Percentiles rank a stretch among this genome's conserved stretches.
These are phyloP conservation scores for Euphrasia confusa DNA, from an alignment of 257 asterid species.

Conservation along the genomic window DNA sequence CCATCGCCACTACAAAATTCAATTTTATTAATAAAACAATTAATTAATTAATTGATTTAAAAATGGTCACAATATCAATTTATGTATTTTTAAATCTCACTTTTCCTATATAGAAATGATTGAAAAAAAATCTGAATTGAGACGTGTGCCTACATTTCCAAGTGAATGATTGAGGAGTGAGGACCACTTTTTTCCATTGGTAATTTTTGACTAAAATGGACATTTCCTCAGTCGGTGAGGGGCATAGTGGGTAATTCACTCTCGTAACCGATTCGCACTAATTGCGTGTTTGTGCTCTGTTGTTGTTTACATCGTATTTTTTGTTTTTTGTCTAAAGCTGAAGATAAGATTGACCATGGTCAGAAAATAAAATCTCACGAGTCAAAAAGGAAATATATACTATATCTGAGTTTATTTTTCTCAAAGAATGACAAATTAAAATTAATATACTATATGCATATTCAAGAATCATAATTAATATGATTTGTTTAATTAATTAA, in stretches of 20 bases:
- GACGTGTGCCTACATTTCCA: background rate
- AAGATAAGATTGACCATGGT: background rate
- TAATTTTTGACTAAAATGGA: background rate
- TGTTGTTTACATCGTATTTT: background rate
- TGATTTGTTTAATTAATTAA: too few species aligned
- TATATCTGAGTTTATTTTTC: too few species aligned
- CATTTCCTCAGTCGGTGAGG: background rate
- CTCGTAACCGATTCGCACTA: too few species aligned
- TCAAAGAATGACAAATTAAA: too few species aligned
- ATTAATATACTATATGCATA: too few species aligned
- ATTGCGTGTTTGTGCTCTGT: background rate
- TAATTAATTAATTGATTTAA: too few species aligned
- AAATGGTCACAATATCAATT: too few species aligned
- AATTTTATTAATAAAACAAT: background rate
- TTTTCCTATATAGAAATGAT: too few species aligned
- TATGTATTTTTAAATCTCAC: too few species aligned
- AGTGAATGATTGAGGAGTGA: background rate
- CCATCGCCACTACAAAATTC: constrained; percentile 93
- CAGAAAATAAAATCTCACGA: background rate
- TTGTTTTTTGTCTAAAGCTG: background rate
- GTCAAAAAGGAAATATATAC: background rate
- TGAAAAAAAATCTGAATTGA: background rate
- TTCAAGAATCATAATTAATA: too few species aligned
- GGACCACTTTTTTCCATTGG: background rate
- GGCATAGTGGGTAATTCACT: background rate